Base-by-base conservation (phyloP, 352 stramenopile species). In the Phytophthora podocarpi region DNA sequence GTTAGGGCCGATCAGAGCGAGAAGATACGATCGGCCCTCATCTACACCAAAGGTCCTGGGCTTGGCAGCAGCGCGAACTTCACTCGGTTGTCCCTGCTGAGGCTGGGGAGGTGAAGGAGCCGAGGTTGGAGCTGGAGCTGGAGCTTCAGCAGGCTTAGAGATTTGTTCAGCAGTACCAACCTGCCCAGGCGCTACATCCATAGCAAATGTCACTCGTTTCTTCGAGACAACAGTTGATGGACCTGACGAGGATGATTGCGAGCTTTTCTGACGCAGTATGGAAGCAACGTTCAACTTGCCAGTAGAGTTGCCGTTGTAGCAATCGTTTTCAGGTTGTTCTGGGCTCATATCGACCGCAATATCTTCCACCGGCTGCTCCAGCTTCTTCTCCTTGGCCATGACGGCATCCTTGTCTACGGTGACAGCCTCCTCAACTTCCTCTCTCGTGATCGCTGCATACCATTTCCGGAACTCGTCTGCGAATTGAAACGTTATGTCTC, bases 401-500 rank as follows among this genome's bases (percentile, higher is more conserved):
- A 27, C 49, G 13, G 28, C 39, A 27, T 64, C 36, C 11, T 72
- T 65, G 16, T 63, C 35, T n/a, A 31, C 24, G 10, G 4, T 15
- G 1, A 12, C 15, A 20, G 16, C 13, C 21, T 56, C 16, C 13
- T 36, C 39, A 7, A 41, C 16, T 28, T 63, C 41, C 26, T 42
- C 41, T 18, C 31, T 46, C 13, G 15, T 74, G 4, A 77, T 58
- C 2, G 36, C n/a, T 31, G 31, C 26, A 46, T 71, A 87, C 85
- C 85, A 94, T 5, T 58, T 52, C 10, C 68, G 74, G 23, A 92
- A 91, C 18, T 67, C 70, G 28, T 66, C 59, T 13, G 73, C 73
- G n/a, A 91, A 80, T 28, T 76, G 59, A 45, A 87, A 91, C 15
- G 59, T 63, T 34, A 69, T 63, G 26, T 85, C 70, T 26, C 76